Base-by-base conservation (phyloP, 805 yeast genomes). In the Torulaspora delbrueckii region DNA sequence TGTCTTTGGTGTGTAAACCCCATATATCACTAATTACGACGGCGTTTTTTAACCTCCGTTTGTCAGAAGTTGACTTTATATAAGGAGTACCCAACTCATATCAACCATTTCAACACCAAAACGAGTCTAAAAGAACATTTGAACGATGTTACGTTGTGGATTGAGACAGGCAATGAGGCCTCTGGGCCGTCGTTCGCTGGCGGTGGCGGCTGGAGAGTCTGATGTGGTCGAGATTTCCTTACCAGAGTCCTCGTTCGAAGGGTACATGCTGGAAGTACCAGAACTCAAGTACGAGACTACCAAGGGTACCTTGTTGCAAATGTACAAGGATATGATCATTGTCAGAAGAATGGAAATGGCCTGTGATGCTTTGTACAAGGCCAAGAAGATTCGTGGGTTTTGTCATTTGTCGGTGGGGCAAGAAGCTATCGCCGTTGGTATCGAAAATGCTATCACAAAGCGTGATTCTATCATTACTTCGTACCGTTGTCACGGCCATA, bases 281-380 rank as follows among this genome's bases (percentile, higher is more conserved):
- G 77, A 77, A 40, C 73, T 85, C 62, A 70, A 74, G 43, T 84
- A 85, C 67, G 83, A 82, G 70, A 84, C 96, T 47, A 82, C 86
- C 60, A 89, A 88, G 77, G 76, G 78, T 42, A 77, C 82, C 46
- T 71, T 93, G 59, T 74, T 93, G 62, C 81, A 89, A 65, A 88
- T 93, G 96, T 93, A 90, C 81, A 86, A 88, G 74, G 96, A 91
- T 67, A 90, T 93, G 98, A 81, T 84, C 57, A 72, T 84, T 56
- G 82, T 91, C 67, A 83, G 96, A 78, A 86, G 99, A 73, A 82
- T 93, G 93, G 99, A 93, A 76, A 91, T 93, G 96, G 95, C 96
- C 34, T 82, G 98, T 51, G 99, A 93, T 68, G 98, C 97, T 26
- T 76, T 93, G 55, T 93, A 93, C 78, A 93, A 93, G 77, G 96